Base-by-base conservation (phyloP, 1,284 basidiomycete genomes). In the Pterulicium gracile region DNA sequence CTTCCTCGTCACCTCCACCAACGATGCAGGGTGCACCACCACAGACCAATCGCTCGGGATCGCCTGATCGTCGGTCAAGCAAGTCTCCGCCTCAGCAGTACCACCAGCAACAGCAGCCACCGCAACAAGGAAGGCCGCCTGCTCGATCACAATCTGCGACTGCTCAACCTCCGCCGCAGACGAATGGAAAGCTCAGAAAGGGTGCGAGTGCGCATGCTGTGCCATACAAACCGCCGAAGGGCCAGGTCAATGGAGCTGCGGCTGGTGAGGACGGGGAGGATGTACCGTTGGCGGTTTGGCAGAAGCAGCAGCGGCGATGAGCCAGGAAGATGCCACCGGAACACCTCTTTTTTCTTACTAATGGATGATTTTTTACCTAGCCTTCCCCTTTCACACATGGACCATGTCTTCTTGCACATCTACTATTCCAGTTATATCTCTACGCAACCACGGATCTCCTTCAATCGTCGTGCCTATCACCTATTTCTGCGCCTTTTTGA, bases 281-380 rank as follows among this genome's bases (percentile, higher is more conserved):
- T 57, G 65, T 86, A 32, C 84, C 84, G 21, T 66, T 88, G 34
- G 82, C 85, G 17, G 61, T 85, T 48, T 86, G 78, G 70, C 82
- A 86, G 58, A 81, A 81, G 55, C 81, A 81, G 55, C 77, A 75
- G 56, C 70, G 76, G 57, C 69, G 73, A 55, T 74, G 59, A 70
- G 46, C n/a, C n/a, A n/a, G n/a, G n/a, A n/a, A n/a, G n/a, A n/a
- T n/a, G n/a, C n/a, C n/a, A n/a, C n/a, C n/a, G n/a, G n/a, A n/a
- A n/a, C n/a, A n/a, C n/a, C n/a, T n/a, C n/a, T n/a, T n/a, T n/a
- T n/a, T n/a, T n/a, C n/a, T n/a, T n/a, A n/a, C n/a, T n/a, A n/a
- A n/a, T n/a, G n/a, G n/a, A n/a, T n/a, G n/a, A n/a, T n/a, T n/a
- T n/a, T n/a, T n/a, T n/a, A n/a, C n/a, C n/a, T n/a, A n/a, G n/a